These are phyloP conservation scores for Alnus rubra DNA, from an alignment of 306 rosid species.

Conservation along the genomic window DNA sequence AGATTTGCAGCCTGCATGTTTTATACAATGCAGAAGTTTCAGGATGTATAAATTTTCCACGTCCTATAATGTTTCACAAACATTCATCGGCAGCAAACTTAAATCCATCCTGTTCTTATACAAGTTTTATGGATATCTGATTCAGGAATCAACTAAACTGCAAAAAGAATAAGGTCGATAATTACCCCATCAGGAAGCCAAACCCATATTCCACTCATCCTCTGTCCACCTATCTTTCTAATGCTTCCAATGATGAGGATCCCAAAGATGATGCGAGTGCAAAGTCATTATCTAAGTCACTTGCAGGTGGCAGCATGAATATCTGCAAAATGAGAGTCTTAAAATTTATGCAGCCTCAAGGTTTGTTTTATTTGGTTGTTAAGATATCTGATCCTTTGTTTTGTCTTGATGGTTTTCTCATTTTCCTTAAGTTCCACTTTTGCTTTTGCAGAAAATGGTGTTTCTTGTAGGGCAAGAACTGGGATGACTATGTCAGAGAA, in stretches of 20 bases:
- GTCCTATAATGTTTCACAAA: not conserved
- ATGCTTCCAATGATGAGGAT: slow-evolving; percentile 51
- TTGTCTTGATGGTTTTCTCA: slow-evolving; percentile 22
- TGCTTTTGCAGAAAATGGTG: slow-evolving; percentile 56
- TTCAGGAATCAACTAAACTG: slow-evolving; percentile 75
- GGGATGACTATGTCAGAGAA: slow-evolving; percentile 86
- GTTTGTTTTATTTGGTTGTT: slow-evolving; percentile 41
- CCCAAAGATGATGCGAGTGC: slow-evolving; percentile 54
- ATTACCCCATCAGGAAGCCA: slow-evolving; percentile 47
- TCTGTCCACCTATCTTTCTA: slow-evolving; percentile 45
- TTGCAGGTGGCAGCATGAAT: slow-evolving; percentile 82
- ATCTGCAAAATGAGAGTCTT: slow-evolving; percentile 65
- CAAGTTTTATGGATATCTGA: slow-evolving; percentile 30
- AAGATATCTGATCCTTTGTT: slow-evolving; percentile 19
- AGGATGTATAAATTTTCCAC: slow-evolving; percentile 5
- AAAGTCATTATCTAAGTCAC: slow-evolving; percentile 71
- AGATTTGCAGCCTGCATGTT: not conserved
- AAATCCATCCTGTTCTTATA: not conserved
- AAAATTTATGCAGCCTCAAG: slow-evolving; percentile 60
- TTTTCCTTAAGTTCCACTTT: slow-evolving; percentile 31
- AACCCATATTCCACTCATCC: slow-evolving; percentile 38
- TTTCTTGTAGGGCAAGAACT: slow-evolving; percentile 46
- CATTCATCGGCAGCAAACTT: not conserved
- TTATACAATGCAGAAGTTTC: slow-evolving; percentile 11
- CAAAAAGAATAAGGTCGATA: slow-evolving; percentile 66